Conservation (phyloP, 441 rosid species). For the Jatropha multifida region DNA sequence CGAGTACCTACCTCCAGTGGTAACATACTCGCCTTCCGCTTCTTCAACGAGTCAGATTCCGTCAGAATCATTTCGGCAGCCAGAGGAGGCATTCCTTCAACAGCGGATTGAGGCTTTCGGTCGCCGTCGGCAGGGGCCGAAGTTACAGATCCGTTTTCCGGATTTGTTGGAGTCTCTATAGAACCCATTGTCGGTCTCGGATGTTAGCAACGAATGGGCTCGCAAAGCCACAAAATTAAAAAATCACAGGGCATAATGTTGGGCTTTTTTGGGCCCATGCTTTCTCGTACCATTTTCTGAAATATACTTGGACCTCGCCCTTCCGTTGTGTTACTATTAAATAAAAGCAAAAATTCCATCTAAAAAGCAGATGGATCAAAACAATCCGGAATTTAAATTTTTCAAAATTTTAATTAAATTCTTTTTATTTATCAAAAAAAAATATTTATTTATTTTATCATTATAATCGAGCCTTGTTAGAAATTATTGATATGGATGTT, state of each 20-base stretch:
- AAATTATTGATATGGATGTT: too few species aligned
- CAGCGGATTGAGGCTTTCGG: conserved; percentile 24
- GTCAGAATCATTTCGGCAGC: conserved; percentile 20
- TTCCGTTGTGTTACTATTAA: too few species aligned
- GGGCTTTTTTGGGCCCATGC: not conserved
- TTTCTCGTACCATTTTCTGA: too few species aligned
- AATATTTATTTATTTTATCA: too few species aligned
- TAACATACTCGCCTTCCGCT: conserved; percentile 60
- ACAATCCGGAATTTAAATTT: too few species aligned
- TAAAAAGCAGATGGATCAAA: too few species aligned
- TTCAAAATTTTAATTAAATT: too few species aligned
- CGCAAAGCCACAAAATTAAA: not conserved
- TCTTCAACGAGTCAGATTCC: conserved; percentile 58
- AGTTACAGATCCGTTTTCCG: conserved; percentile 40
- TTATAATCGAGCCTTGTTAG: too few species aligned
- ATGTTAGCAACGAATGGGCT: conserved; percentile 24
- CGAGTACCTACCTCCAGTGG: conserved; percentile 97
- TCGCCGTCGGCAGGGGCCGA: conserved; percentile 32
- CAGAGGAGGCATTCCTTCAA: conserved; percentile 28
- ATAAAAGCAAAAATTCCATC: too few species aligned
- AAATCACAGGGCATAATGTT: not conserved
- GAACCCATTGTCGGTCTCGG: conserved; percentile 61
- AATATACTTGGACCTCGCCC: too few species aligned
- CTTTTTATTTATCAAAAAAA: too few species aligned
- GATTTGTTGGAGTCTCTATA: conserved; percentile 50